phyloP scores from a whole-genome alignment of 352 stramenopile species.

The Phytophthora hybrid region DNA sequence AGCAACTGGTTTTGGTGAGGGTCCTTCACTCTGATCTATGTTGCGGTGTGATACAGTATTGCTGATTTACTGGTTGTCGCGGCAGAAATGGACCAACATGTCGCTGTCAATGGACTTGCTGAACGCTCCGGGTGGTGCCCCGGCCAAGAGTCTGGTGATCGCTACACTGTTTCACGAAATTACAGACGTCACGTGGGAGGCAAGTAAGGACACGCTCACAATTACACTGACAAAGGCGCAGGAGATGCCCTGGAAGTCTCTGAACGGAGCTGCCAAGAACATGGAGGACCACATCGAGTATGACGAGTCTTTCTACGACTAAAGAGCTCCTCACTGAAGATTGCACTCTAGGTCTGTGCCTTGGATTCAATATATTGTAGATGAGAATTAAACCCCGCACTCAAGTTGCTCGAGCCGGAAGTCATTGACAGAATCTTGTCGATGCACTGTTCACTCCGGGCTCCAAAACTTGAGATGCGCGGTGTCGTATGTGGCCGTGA shows the following conservation, averaged over 20 bases:
- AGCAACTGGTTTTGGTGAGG: slow-evolving; percentile 74
- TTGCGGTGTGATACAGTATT: neutral
- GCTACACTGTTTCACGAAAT: slow-evolving; percentile 76
- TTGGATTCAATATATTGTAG: slow-evolving; percentile 38
- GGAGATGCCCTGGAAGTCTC: slow-evolving; percentile 70
- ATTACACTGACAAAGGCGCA: slow-evolving; percentile 76
- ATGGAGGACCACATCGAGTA: slow-evolving; percentile 89
- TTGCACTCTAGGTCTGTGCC: slow-evolving; percentile 5
- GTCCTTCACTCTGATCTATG: neutral
- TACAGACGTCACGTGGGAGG: slow-evolving; percentile 67
- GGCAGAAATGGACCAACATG: slow-evolving; percentile 82
- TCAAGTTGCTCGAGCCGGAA: slow-evolving; percentile 16
- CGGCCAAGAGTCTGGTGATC: slow-evolving; percentile 78
- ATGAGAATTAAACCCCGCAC: slow-evolving; percentile 16
- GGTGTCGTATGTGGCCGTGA: slow-evolving; percentile 74
- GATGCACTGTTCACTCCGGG: slow-evolving; percentile 46
- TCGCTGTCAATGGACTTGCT: slow-evolving; percentile 82
- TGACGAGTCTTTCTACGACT: slow-evolving; percentile 84
- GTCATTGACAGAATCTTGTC: neutral
- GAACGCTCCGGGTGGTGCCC: slow-evolving; percentile 39
- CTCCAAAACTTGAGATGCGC: slow-evolving; percentile 78
- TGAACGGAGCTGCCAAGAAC: slow-evolving; percentile 85
- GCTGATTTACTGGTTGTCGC: neutral
- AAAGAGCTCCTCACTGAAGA: slow-evolving; percentile 16
- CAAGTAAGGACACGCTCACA: slow-evolving; percentile 67